phyloP scores from a whole-genome alignment of 768 basidiomycete species.

The Mycena maculata region DNA sequence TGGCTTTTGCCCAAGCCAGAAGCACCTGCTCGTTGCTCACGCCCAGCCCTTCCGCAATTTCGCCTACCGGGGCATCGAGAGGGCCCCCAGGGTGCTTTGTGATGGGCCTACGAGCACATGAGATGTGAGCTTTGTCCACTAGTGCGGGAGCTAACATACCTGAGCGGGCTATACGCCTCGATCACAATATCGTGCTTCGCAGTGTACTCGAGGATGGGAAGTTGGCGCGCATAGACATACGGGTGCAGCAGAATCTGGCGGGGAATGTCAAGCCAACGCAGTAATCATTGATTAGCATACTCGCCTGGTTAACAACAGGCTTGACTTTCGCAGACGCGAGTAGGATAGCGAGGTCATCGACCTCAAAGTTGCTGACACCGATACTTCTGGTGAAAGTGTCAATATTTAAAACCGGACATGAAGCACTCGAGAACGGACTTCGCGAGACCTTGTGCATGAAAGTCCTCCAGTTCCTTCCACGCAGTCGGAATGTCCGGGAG shows the following conservation, averaged over 20 bases:
- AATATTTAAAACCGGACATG: background rate
- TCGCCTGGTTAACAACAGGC: constrained; percentile 78
- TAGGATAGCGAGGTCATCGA: constrained; percentile 63
- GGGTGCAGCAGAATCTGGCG: constrained; percentile 64
- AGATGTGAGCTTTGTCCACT: background rate
- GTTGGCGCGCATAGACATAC: constrained; percentile 64
- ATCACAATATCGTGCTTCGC: constrained; percentile 62
- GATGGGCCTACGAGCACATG: constrained; percentile 58
- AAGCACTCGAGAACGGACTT: constrained; percentile 47
- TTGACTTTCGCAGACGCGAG: constrained; percentile 62
- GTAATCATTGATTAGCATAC: constrained; percentile 2
- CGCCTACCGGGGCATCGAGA: constrained; percentile 65
- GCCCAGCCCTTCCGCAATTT: constrained; percentile 63
- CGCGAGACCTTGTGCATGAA: constrained; percentile 57
- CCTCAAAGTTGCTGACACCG: constrained; percentile 76
- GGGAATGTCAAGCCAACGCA: background rate
- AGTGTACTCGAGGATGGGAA: constrained; percentile 60
- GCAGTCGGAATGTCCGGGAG: constrained; percentile 47
- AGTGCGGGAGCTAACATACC: constrained; percentile 50
- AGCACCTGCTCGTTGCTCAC: constrained; percentile 75
- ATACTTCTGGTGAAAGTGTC: constrained; percentile 61
- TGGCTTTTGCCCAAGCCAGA: constrained; percentile 75
- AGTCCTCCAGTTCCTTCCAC: constrained; percentile 70
- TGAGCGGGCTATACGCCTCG: constrained; percentile 68
- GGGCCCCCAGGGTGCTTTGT: constrained; percentile 72